phyloP scores from a whole-genome alignment of 1,139 yeast genomes.

The Candida gigantensis region DNA sequence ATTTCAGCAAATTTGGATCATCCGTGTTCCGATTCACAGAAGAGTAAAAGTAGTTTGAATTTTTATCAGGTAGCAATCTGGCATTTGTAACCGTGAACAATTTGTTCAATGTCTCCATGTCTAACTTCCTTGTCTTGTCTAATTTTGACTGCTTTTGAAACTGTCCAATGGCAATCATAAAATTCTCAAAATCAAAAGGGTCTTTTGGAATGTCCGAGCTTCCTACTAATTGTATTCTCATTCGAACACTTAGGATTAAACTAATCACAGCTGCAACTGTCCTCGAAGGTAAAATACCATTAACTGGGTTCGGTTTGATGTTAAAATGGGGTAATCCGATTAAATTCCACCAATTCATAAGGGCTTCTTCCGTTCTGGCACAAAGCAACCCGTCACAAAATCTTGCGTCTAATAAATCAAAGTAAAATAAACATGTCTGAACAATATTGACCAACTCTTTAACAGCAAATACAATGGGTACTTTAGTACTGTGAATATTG shows the following conservation, averaged over 20 bases:
- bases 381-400: conserved; percentile 86
- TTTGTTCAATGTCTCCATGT: conserved; percentile 61
- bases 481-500: conserved; percentile 46
- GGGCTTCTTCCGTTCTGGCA: conserved; percentile 70
- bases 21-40: conserved; percentile 9
- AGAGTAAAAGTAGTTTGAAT: conserved; percentile 15
- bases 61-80: conserved; percentile 31
- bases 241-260: conserved; percentile 63
- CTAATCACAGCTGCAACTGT: conserved; percentile 66
- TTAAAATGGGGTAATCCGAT: conserved; percentile 67
- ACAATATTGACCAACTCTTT: conserved; percentile 71
- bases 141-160: conserved; percentile 62
- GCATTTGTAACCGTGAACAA: conserved; percentile 62
- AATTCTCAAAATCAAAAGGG: conserved; percentile 74
- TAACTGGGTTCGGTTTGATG: conserved; percentile 44
- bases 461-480: conserved; percentile 67
- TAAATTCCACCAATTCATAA: conserved; percentile 78
- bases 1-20: too few species aligned
- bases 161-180: conserved; percentile 60
- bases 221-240: conserved; percentile 65
- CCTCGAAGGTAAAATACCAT: conserved; percentile 62
- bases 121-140: conserved; percentile 58
- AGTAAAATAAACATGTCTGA: conserved; percentile 78
- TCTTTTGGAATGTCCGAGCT: conserved; percentile 85
- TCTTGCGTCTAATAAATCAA: conserved; percentile 65